Conservation (phyloP, 441 rosid species). For the Croton laevigatus region DNA sequence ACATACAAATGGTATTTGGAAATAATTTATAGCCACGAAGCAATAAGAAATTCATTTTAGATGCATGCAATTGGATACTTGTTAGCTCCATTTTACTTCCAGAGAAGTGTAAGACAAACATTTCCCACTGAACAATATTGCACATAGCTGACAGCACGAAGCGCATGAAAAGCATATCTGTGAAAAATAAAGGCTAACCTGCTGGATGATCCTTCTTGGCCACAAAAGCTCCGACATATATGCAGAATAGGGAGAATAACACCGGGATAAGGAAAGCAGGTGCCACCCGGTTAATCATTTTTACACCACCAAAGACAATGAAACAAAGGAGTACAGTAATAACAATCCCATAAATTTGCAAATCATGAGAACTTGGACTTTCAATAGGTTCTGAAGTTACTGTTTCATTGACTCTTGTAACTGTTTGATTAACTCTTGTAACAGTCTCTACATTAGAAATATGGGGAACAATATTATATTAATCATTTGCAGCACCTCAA, state of each 20-base stretch:
- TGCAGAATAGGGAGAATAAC: constrained; percentile 82
- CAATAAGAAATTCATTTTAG: not conserved
- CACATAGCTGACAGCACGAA: not conserved
- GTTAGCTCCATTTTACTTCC: not conserved
- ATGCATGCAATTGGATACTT: not conserved
- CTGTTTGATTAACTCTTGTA: constrained; percentile 66
- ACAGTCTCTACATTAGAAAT: constrained; percentile 62
- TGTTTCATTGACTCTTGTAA: constrained; percentile 71
- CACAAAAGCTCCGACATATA: constrained; percentile 72
- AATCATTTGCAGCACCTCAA: constrained; percentile 16
- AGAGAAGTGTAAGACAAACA: not conserved
- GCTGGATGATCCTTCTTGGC: constrained; percentile 73
- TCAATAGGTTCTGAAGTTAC: constrained; percentile 48
- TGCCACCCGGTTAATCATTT: constrained; percentile 98
- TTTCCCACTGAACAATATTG: not conserved
- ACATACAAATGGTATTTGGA: not conserved
- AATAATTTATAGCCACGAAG: not conserved
- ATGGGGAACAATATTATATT: constrained; percentile 14
- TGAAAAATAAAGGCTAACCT: constrained; percentile 42
- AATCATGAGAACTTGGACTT: constrained; percentile 86
- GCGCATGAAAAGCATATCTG: not conserved
- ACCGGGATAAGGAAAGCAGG: constrained; percentile 98
- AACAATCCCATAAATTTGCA: constrained; percentile 94
- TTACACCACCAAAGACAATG: constrained; percentile 99
- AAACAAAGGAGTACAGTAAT: constrained; percentile 87